Evolutionary conservation across 345 rosid species (phyloP), one percentile per base, ranked within the genome.

Genomic region (Citrus medica): DNA sequence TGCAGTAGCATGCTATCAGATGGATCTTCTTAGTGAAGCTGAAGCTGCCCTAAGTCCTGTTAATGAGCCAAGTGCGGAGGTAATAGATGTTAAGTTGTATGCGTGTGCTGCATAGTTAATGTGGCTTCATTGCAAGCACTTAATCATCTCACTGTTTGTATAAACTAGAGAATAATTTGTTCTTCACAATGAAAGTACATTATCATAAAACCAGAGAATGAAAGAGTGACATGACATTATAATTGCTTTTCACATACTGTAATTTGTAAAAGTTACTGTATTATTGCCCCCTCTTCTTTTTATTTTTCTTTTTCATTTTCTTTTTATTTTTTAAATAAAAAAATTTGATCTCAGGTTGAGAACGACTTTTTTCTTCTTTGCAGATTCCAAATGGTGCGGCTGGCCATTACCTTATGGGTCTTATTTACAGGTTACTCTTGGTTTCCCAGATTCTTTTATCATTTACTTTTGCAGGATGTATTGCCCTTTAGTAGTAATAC

Each of bases 351-450:
- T 33, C 59, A 21, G 59, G 62, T 64, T n/a, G 28, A 24, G 19
- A 48, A 78, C 53, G 73, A 56, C 72, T 73, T 76, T 24, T 74
- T 25, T 67, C 74, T 55, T 84, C 72, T 60, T 19, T 80, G 80
- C 80, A 96, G 99, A 88, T 96, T 78, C 99, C 99, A 32, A 92
- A 96, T 83, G 95, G 98, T 74, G 99, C 98, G 68, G 90, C 98
- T 48, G 98, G 99, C 79, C 98, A 92, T 85, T 96, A 91, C 84
- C 98, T 96, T 80, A 97, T 96, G 80, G 99, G 99, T 75, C 97
- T 94, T 79, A 85, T 96, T 80, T 91, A 92, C 91, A 94, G 97
- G 99, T 96, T 82, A 40, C 80, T 82, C 55, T 65, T 56, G 37
- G 30, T 48, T 75, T 28, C 12, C 73, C 37, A 69, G 66, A 69